Conservation (phyloP, 305 asterid genomes). For the Fraxinus nigra region DNA sequence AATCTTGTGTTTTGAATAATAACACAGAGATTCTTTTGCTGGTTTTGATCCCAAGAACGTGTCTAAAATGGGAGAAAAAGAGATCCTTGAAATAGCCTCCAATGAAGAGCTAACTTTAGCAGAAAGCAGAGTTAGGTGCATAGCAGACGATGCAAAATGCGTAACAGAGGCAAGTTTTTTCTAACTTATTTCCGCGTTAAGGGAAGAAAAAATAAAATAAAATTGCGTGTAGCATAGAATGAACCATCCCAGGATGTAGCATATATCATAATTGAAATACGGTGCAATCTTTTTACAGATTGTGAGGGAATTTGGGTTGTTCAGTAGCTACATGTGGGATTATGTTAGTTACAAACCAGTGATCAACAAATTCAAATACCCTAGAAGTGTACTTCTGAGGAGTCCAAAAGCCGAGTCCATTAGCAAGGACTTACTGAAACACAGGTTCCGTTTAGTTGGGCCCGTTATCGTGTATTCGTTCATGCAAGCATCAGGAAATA, state of each 20-base stretch:
- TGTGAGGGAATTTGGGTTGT: constrained; percentile 69
- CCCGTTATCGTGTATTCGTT: constrained; percentile 86
- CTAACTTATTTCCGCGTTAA: not conserved
- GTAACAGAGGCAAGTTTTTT: constrained; percentile 53
- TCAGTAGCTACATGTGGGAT: constrained; percentile 83
- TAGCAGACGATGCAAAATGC: constrained; percentile 86
- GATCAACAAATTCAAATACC: constrained; percentile 62
- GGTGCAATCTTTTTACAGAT: constrained; percentile 34
- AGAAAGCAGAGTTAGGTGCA: constrained; percentile 77
- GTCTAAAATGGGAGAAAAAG: constrained; percentile 76
- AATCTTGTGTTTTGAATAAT: not conserved
- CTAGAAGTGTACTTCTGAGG: constrained; percentile 76
- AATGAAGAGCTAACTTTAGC: constrained; percentile 39
- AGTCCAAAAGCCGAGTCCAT: constrained; percentile 83
- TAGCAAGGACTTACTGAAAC: constrained; percentile 72
- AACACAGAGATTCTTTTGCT: constrained; percentile 63
- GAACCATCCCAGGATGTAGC: not conserved
- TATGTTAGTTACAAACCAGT: constrained; percentile 68
- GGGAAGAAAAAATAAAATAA: no score
- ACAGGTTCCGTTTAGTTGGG: constrained; percentile 83
- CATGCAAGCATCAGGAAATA: constrained; percentile 89
- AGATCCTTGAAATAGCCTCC: constrained; percentile 44
- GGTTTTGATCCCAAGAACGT: constrained; percentile 65
- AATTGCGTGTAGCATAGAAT: not conserved
- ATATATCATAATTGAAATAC: not conserved